Evolutionary conservation across 148 eudicot genomes (phyloP), one percentile per base, ranked within the genome.

Genomic region (Rheum nobile): DNA sequence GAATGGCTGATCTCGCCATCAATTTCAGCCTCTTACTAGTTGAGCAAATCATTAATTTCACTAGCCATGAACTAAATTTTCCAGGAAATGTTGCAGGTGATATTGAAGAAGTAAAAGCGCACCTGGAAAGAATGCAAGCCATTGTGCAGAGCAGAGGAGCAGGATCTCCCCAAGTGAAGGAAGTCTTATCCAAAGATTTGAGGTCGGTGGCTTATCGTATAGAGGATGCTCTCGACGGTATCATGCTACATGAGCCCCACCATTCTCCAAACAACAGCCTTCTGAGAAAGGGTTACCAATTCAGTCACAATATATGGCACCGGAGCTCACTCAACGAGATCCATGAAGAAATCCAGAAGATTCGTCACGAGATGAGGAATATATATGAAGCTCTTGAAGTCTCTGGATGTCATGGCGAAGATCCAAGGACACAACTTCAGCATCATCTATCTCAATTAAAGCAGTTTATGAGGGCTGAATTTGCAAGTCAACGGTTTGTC

Each of bases 1-100:
- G 32, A 26, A 57, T 57, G 65, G 65, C 65, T 11, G 65, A 57
- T 57, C 65, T 57, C 6, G 65, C 65, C 65, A 57, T 57, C 32
- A 57, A 26, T 57, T 24, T 57, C 4, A 26, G 65, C 65, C 31
- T 57, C 32, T 57, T 32, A 5, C 65, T 57, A 1, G 65, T 57
- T 26, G 65, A 26, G 4, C 32, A 57, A 26, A 57, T 57, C 65
- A 57, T 57, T 11, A 24, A 1, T 24, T 9, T 57, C 65, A 57
- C 31, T 29, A 61, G 8, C 35, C n/a, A 61, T 11, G 68, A 31
- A 28, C 17, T 28, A 10, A 61, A 29, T 0, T 12, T 12, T 16
- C 68, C 6, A 61, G 1, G 19, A 19, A 31, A 61, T 26, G 19
- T 12, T 31, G 8, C 37, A 1, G 35, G 1, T 12, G 65, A 57